Conservation (phyloP, 2,329 filamentous ascomycete genomes). For the Apiospora sp. region DNA sequence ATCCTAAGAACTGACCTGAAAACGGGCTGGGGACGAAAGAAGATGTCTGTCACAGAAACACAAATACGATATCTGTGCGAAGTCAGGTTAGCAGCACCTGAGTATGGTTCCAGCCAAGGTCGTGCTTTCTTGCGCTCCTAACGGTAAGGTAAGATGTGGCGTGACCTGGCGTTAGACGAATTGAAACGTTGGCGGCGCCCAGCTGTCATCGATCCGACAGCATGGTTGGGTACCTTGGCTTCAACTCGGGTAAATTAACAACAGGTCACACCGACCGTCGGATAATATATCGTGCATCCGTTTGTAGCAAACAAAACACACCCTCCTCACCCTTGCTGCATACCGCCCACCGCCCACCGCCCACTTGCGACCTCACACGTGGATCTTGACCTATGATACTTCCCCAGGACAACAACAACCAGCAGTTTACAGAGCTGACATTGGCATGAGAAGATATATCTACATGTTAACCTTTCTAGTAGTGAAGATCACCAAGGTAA, state of each 20-base stretch:
- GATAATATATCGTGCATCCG: not conserved
- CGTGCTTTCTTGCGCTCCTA: not conserved
- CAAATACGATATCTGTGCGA: not conserved
- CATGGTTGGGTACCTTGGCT: not conserved
- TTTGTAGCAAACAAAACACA: not conserved
- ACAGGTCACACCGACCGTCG: not conserved
- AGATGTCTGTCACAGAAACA: not conserved
- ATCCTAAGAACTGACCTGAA: not conserved
- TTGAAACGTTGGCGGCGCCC: slow-evolving; percentile 8
- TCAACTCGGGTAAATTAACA: not conserved
- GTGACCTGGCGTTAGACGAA: not conserved
- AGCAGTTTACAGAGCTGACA: not conserved
- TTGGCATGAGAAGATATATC: not conserved
- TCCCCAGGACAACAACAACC: too few species aligned
- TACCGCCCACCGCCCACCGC: not conserved
- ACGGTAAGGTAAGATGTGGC: not conserved
- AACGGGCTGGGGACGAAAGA: not conserved
- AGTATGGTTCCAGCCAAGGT: not conserved
- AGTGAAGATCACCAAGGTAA: not conserved
- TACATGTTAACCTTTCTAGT: not conserved
- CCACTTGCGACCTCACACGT: not conserved
- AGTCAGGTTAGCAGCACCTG: not conserved
- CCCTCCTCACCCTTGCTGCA: not conserved
- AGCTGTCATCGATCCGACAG: not conserved
- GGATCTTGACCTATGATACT: not conserved